Conservation (phyloP, 1,139 yeast species). For the Geotrichum candidum region DNA sequence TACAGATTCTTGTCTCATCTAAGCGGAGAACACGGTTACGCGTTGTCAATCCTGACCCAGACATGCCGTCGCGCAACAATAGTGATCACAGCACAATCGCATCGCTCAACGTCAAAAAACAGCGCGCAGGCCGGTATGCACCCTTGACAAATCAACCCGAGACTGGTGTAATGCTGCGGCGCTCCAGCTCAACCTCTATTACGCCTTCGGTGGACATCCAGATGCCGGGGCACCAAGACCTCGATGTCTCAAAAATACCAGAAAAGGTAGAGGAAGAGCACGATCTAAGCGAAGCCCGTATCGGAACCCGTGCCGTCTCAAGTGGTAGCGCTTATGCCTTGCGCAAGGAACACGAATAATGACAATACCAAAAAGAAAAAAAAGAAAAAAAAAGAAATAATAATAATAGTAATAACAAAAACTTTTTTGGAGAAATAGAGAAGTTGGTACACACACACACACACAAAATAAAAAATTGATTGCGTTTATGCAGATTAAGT, state of each 20-base stretch:
- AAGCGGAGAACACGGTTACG: constrained; percentile 57
- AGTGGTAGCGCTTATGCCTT: constrained; percentile 11
- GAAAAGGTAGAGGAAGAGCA: background rate
- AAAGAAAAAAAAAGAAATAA: background rate
- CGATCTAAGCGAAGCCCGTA: constrained; percentile 5
- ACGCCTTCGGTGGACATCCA: background rate
- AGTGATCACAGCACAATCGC: constrained; percentile 16
- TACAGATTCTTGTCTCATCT: constrained; percentile 69
- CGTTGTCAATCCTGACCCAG: constrained; percentile 54
- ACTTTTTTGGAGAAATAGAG: background rate
- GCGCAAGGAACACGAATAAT: background rate
- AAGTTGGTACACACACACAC: background rate
- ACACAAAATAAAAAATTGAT: background rate
- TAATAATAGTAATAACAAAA: background rate
- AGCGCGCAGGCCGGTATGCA: constrained; percentile 6
- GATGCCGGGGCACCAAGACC: background rate
- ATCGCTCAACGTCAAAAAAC: constrained; percentile 13
- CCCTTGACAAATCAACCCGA: background rate
- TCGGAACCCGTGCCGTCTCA: constrained; percentile 12
- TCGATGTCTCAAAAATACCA: background rate
- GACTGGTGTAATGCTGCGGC: background rate
- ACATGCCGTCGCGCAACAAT: constrained; percentile 14
- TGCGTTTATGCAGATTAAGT: background rate
- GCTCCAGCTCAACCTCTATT: background rate
- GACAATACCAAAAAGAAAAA: background rate